Percentiles rank a stretch among this genome's conserved stretches.
phyloP scores from a whole-genome alignment of 2,329 filamentous ascomycete genomes.

The Fusarium beomiforme region DNA sequence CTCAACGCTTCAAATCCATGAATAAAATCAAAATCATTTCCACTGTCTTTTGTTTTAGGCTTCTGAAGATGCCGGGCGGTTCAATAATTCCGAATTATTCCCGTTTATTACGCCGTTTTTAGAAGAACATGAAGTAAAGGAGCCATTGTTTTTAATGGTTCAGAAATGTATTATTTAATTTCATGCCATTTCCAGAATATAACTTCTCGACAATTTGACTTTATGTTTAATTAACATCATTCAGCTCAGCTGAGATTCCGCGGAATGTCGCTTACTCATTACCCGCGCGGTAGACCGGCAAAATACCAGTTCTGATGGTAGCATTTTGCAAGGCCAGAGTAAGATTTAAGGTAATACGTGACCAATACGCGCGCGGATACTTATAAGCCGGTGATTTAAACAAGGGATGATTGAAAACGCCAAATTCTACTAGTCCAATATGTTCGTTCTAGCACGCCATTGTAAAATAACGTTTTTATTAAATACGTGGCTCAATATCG shows the following conservation, averaged over 20 bases:
- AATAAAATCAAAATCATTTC: no score
- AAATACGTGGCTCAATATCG: neutral
- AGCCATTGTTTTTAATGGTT: no score
- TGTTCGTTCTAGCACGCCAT: neutral
- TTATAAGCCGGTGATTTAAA: fast-evolving
- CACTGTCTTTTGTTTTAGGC: no score
- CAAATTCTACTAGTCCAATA: neutral
- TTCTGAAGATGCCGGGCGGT: no score
- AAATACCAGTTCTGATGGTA: neutral
- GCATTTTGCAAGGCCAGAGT: neutral
- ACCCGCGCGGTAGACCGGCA: neutral
- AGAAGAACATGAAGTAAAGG: no score
- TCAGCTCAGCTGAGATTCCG: fast-evolving
- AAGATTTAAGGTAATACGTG: neutral
- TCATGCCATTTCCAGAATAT: no score
- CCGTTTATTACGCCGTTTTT: no score
- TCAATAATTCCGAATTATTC: no score
- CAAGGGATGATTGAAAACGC: fast-evolving
- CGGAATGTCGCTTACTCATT: neutral
- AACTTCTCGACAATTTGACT: no score
- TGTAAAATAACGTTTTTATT: neutral
- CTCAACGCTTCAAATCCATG: no score
- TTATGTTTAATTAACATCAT: no score
- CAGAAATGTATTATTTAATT: no score
- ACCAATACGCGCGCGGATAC: neutral